phyloP scores from a whole-genome alignment of 345 rosid genomes.

The Gossypium sturtianum region DNA sequence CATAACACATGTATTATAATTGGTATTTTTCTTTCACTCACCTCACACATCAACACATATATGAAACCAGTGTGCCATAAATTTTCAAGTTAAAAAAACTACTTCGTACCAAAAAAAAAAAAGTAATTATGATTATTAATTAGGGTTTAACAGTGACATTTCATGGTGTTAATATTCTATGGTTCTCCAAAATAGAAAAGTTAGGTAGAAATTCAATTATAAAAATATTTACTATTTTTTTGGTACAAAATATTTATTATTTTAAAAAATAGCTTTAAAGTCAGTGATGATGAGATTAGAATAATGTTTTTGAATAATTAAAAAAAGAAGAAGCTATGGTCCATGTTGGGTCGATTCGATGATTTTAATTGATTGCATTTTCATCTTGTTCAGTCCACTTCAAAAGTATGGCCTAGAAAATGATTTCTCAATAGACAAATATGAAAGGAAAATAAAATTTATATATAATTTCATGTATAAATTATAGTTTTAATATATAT shows the following conservation, averaged over 20 bases:
- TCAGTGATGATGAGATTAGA: not conserved
- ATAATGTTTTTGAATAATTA: not conserved
- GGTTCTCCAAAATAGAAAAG: slow-evolving; percentile 10
- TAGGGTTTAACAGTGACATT: slow-evolving; percentile 7
- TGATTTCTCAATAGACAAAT: not conserved
- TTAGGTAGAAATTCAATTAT: not conserved
- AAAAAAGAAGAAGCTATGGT: not conserved
- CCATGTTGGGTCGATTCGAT: not conserved
- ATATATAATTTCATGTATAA: not conserved
- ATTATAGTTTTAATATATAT: not conserved
- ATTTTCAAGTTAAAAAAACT: no score
- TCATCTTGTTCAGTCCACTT: not conserved
- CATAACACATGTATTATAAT: no score
- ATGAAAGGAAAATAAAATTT: not conserved
- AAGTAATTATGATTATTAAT: not conserved
- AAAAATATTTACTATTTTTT: not conserved
- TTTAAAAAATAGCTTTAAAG: not conserved
- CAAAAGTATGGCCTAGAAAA: not conserved
- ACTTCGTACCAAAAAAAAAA: no score
- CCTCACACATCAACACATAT: no score
- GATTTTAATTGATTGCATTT: not conserved
- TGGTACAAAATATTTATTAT: no score
- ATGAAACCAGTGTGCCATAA: no score
- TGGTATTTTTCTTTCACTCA: no score
- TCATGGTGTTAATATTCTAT: slow-evolving; percentile 11